These are phyloP conservation scores for Moelleriella libera DNA, from an alignment of 2,329 filamentous ascomycete species.

Conservation along the genomic window DNA sequence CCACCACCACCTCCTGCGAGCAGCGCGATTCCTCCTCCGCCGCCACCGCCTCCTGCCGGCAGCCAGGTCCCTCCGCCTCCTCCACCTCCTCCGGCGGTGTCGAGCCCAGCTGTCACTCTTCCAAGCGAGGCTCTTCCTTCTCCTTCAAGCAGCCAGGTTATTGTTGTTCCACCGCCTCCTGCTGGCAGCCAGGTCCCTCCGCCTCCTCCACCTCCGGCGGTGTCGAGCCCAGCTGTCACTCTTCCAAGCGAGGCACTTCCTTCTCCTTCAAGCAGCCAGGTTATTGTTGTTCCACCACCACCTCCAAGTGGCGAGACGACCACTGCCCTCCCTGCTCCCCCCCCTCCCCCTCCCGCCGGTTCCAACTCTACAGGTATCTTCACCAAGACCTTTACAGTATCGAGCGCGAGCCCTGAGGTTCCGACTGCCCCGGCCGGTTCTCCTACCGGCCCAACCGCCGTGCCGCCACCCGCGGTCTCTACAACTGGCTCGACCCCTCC, in stretches of 20 bases:
- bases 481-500: conserved; percentile 4
- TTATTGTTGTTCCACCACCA: no score
- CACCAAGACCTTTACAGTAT: neutral
- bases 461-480: neutral
- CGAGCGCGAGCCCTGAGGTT: neutral
- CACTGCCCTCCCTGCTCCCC: neutral
- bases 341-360: neutral
- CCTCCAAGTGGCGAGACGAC: neutral
- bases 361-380: neutral
- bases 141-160: neutral
- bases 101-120: neutral
- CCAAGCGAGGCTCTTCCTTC: neutral
- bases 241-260: neutral
- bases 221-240: neutral
- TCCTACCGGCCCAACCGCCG: conserved; percentile 1
- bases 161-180: no score
- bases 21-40: no score
- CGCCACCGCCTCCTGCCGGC: neutral
- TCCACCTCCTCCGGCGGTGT: neutral
- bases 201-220: neutral
- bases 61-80: neutral
- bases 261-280: neutral
- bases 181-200: neutral
- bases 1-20: neutral
- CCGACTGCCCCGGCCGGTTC: neutral